These are phyloP conservation scores for Rugonectria rugulosa DNA, from an alignment of 2,329 filamentous ascomycete genomes.

Conservation along the genomic window DNA sequence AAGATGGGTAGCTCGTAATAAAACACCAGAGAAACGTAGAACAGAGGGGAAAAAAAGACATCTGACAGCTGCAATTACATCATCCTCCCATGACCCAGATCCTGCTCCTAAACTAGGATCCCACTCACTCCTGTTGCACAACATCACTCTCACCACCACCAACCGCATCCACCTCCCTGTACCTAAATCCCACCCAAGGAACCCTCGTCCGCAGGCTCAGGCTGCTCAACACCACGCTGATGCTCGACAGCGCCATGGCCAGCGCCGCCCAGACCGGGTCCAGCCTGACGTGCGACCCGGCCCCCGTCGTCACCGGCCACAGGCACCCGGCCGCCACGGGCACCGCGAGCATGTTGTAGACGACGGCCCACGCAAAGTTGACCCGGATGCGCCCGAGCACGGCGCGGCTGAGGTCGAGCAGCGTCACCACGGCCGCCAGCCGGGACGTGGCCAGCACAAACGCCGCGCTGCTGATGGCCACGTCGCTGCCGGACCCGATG, in stretches of 20 bases:
- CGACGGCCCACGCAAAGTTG: conserved; percentile 85
- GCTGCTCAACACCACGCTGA: conserved; percentile 87
- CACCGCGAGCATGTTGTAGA: conserved; percentile 82
- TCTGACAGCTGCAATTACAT: too few species aligned
- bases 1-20: too few species aligned
- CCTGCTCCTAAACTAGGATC: neutral
- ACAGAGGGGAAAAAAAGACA: too few species aligned
- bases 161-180: conserved; percentile 23
- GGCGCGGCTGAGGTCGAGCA: conserved; percentile 73
- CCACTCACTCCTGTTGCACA: too few species aligned
- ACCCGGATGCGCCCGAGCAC: conserved; percentile 82
- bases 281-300: conserved; percentile 65
- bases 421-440: conserved; percentile 73
- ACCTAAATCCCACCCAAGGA: conserved; percentile 54
- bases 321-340: conserved; percentile 83
- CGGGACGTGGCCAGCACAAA: conserved; percentile 83
- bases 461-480: conserved; percentile 80
- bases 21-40: too few species aligned
- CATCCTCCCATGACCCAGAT: neutral
- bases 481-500: conserved; percentile 83
- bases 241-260: conserved; percentile 91
- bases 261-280: conserved; percentile 87
- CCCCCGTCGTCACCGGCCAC: conserved; percentile 61
- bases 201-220: conserved; percentile 68
- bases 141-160: conserved; percentile 12